Base-by-base conservation (phyloP, 2,329 filamentous ascomycete species). In the Phialemoniopsis sp. region DNA sequence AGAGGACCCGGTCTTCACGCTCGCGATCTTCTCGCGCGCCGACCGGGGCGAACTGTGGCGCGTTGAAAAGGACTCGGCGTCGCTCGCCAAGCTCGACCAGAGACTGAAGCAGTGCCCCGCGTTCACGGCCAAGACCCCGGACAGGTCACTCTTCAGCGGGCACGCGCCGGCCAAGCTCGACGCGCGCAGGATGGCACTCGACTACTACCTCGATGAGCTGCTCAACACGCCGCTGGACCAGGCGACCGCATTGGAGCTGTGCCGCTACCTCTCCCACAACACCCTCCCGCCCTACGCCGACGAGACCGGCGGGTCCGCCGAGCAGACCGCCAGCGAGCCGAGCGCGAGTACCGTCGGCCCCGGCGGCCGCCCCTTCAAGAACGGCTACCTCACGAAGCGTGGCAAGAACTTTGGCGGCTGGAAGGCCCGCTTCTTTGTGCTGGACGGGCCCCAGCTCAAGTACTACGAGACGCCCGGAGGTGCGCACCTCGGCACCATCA, bases 371-470 rank as follows among this genome's bases (percentile, higher is more conserved):
- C 80, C 85, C 8, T 73, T 82, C 43, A 89, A 88, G 55, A 90
- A 83, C 56, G 93, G 93, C 8, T 98, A 97, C 60, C 68, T 98
- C 36, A 97, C 93, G 3, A 98, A 98, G 68, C 80, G 87, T 50
- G 93, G 93, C 36, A 98, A 98, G 72, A 97, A 97, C 55, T 98
- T 98, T 65, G 93, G 93, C 37, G 93, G 93, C 36, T 98, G 93
- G 93, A 98, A 98, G 64, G 90, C 89, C 10, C 67, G 79, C 28
- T 82, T 79, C 54, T 83, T 82, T 53, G 64, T 79, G 16, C 66
- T 80, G 12, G 75, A 80, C 38, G 75, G 77, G 0, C 74, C 76
- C n/a, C 63, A 69, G 8, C 54, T 98, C 52, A 89, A 86, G 53
- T 98, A 98, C 59, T 97, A 87, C 53, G 93, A 98, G 62, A 80